phyloP scores from a whole-genome alignment of 345 rosid genomes.

The Raphanus raphanistrum region DNA sequence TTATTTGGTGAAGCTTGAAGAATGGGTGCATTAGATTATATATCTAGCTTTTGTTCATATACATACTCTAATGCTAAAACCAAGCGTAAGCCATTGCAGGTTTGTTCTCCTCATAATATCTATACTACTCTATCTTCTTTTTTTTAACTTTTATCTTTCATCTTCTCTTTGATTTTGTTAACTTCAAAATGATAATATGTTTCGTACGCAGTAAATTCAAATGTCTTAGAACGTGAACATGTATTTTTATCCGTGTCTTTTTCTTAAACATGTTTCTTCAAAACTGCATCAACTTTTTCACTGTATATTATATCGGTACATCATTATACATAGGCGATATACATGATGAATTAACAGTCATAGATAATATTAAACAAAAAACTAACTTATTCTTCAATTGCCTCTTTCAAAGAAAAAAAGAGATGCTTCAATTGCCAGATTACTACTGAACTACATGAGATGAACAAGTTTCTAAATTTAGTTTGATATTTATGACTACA shows the following conservation, averaged over 20 bases:
- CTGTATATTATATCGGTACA: conserved; percentile 1
- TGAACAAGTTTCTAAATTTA: not conserved
- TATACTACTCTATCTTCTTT: not conserved
- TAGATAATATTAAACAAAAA: not conserved
- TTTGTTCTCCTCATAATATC: conserved; percentile 11
- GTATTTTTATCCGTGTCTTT: not conserved
- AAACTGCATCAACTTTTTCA: not conserved
- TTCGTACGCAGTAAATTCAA: not conserved
- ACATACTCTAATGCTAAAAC: conserved; percentile 55
- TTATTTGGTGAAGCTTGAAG: conserved; percentile 20
- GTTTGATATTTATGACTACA: not conserved
- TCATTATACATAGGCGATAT: not conserved
- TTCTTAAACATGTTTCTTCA: not conserved
- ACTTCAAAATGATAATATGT: not conserved
- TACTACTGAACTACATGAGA: not conserved
- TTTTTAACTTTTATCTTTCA: not conserved
- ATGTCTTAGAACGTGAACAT: conserved; percentile 2
- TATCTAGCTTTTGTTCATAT: conserved; percentile 77
- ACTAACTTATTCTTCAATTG: not conserved
- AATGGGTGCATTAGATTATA: conserved; percentile 90
- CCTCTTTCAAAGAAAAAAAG: no score
- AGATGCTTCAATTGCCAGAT: not conserved
- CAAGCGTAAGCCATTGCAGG: conserved; percentile 94
- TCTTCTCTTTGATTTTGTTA: not conserved
- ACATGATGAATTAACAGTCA: not conserved